Evolutionary conservation across 2,329 filamentous ascomycete species (phyloP), one percentile per base, ranked within the genome.

Genomic region (Blumeria graminis): DNA sequence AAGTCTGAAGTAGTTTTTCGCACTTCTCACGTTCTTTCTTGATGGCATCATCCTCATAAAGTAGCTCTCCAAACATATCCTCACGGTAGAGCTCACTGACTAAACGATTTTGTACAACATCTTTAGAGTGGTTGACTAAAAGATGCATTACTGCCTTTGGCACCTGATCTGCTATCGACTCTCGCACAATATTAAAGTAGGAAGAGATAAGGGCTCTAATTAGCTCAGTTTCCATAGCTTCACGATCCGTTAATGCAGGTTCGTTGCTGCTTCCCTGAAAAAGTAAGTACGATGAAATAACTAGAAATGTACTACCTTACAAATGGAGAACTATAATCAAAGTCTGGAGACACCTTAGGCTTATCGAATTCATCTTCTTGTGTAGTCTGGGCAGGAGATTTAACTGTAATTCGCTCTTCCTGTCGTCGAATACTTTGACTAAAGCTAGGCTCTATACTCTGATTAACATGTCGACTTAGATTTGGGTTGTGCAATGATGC

Each of bases 81-180:
- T 96, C 92, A 70, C 86, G 90, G 75, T 98, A 98, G 55, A 98
- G 75, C 68, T 94, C 86, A 67, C 86, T 94, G 57, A 98, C 92
- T 6, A 98, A 80, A 50, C 92, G 79, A 70, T 98, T 98, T 70
- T 98, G 92, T 35, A 98, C 89, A 11, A 90, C 90, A 62, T 98
- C 92, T 69, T 96, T 95, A 71, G 86, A 94, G 73, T 95, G 86
- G 70, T 98, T 98, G 67, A 98, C 92, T 36, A 98, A 78, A 51
- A 98, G 78, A 68, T 98, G 92, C 92, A 98, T 98, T 63, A 98
- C 84, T 5, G 92, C 92, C 72, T 98, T 98, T 62, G 92, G 92
- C 10, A 98, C 92, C 71, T 96, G 90, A 68, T 98, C 92, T 48
- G 90, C 90, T 64, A 95, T 94, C n/a, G 87, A 90, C 71, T 98